These are phyloP conservation scores for Lenwebbia sp. DNA, from an alignment of 345 rosid species.

Conservation along the genomic window DNA sequence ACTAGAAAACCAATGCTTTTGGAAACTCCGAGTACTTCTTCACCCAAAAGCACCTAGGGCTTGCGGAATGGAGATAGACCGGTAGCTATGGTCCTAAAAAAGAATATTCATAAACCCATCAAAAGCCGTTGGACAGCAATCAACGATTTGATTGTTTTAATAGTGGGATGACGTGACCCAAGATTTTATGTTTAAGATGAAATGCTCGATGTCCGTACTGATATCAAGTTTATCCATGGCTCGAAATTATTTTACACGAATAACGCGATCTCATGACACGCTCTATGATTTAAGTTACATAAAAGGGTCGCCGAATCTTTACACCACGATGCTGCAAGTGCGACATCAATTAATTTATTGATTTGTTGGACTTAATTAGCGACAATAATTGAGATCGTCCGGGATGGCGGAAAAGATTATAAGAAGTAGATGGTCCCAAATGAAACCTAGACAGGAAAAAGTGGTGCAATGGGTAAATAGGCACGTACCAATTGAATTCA, in stretches of 20 bases:
- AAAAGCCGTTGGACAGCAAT: background rate
- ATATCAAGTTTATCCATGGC: background rate
- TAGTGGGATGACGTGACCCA: background rate
- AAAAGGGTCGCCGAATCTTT: background rate
- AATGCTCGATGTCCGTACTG: background rate
- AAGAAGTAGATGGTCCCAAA: background rate
- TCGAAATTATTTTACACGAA: background rate
- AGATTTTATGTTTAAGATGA: background rate
- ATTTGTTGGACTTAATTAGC: background rate
- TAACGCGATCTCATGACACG: background rate
- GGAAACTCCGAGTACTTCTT: background rate
- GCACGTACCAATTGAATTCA: background rate
- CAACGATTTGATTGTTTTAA: background rate
- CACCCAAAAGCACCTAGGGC: background rate
- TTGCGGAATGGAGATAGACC: background rate
- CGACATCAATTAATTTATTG: background rate
- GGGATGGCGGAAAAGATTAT: background rate
- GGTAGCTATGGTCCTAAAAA: background rate
- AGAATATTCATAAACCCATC: background rate
- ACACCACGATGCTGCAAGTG: background rate
- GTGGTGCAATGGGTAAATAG: background rate
- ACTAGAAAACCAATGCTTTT: background rate
- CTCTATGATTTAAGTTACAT: background rate
- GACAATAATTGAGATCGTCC: background rate
- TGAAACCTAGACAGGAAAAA: background rate